phyloP scores from a whole-genome alignment of 805 yeast genomes.

The Wickerhamomyces strasburgensis region DNA sequence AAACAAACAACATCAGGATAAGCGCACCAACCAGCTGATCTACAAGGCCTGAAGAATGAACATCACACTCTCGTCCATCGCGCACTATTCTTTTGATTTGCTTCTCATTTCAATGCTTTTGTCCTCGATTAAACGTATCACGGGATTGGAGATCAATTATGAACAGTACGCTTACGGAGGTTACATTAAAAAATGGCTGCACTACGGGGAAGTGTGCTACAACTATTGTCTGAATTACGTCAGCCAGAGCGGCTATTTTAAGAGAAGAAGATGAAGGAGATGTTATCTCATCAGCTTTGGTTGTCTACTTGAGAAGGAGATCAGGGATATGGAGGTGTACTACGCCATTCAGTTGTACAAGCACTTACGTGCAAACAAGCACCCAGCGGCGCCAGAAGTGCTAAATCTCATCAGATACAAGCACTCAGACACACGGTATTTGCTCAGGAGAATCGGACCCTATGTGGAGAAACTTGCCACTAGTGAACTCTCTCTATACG shows the following conservation, averaged over 20 bases:
- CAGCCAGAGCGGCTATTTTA: not conserved
- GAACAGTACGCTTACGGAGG: conserved; percentile 34
- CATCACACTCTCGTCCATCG: conserved; percentile 39
- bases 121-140: conserved; percentile 80
- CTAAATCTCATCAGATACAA: not conserved
- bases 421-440: too few species aligned
- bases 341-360: not conserved
- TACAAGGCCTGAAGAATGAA: too few species aligned
- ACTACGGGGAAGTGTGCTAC: conserved; percentile 58
- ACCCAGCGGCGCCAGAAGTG: not conserved
- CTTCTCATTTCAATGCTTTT: conserved; percentile 73
- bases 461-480: not conserved
- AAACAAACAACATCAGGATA: conserved; percentile 6
- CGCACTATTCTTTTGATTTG: conserved; percentile 75
- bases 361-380: not conserved
- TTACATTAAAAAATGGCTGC: conserved; percentile 48
- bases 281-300: too few species aligned
- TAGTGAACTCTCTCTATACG: too few species aligned
- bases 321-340: too few species aligned
- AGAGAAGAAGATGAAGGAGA: not conserved
- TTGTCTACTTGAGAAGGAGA: too few species aligned
- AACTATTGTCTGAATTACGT: conserved; percentile 34
- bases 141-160: conserved; percentile 53
- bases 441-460: too few species aligned
- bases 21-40: not conserved